phyloP scores from a whole-genome alignment of 768 basidiomycete genomes.

The Lactarius tabidus region DNA sequence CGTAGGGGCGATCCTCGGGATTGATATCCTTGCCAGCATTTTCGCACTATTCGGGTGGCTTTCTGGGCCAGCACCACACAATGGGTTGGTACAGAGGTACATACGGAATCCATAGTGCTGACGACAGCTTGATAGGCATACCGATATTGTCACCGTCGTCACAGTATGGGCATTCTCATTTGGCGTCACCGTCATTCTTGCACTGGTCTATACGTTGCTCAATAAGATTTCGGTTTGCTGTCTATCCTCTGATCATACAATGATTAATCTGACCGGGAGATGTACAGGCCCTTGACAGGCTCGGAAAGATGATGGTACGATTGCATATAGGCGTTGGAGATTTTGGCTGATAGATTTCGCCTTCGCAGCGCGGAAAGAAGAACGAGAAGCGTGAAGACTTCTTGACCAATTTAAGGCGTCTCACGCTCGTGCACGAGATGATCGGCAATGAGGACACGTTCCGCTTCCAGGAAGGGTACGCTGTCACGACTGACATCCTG shows the following conservation, averaged over 20 bases:
- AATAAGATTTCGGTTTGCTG: conserved; percentile 32
- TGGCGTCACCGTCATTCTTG: conserved; percentile 37
- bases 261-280: not conserved
- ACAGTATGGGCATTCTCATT: conserved; percentile 41
- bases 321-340: not conserved
- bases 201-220: conserved; percentile 38
- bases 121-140: conserved; percentile 26
- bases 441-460: conserved; percentile 25
- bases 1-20: conserved; percentile 37
- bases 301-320: conserved; percentile 34
- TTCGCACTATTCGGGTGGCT: conserved; percentile 43
- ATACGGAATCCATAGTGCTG: not conserved
- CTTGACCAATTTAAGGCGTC: conserved; percentile 36
- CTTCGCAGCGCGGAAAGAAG: conserved; percentile 32
- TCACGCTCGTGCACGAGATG: conserved; percentile 41
- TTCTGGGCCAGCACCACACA: conserved; percentile 35
- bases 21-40: conserved; percentile 41
- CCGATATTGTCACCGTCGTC: conserved; percentile 40
- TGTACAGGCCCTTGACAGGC: conserved; percentile 35
- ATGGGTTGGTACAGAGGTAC: conserved; percentile 25
- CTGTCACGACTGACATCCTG: not conserved
- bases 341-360: conserved; percentile 1
- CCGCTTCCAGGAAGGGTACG: conserved; percentile 25
- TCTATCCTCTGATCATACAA: not conserved
- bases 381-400: conserved; percentile 40